phyloP scores from a whole-genome alignment of 140 eudicot genomes.

The Cichorium intybus region DNA sequence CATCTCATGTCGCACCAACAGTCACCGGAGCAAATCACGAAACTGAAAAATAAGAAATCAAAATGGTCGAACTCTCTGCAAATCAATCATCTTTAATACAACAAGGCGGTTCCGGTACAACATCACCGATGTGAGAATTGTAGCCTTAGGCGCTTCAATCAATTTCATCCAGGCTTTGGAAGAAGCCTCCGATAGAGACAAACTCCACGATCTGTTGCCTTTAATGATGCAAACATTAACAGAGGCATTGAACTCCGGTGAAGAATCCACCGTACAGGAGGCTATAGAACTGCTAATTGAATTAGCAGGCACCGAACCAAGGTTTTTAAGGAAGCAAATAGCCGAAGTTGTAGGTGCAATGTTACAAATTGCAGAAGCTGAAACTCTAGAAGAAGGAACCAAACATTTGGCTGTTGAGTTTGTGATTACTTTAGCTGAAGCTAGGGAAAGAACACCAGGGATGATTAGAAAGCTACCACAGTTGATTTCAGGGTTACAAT shows the following conservation, averaged over 20 bases:
- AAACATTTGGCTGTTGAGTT: slow-evolving; percentile 65
- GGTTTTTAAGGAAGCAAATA: slow-evolving; percentile 51
- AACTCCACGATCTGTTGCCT: no score
- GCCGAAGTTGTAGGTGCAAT: slow-evolving; percentile 55
- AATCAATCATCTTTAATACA: no score
- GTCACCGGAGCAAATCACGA: not conserved
- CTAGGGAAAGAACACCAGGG: slow-evolving; percentile 67
- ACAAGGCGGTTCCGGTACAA: no score
- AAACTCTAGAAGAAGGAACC: slow-evolving; percentile 58
- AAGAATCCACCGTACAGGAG: no score
- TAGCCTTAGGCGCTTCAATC: slow-evolving; percentile 47
- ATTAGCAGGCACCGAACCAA: no score
- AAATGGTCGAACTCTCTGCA: not conserved
- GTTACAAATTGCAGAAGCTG: slow-evolving; percentile 63
- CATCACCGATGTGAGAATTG: slow-evolving; percentile 50
- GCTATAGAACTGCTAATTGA: no score
- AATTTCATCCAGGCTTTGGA: slow-evolving; percentile 60
- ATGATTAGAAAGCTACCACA: slow-evolving; percentile 75
- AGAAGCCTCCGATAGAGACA: no score
- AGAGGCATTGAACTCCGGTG: no score
- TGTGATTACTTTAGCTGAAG: slow-evolving; percentile 64
- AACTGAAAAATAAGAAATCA: slow-evolving; percentile 28
- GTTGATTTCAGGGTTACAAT: no score
- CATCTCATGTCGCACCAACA: slow-evolving; percentile 10
- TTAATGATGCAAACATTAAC: no score